Evolutionary conservation across 495 filamentous ascomycete species (phyloP).

Genomic region (Aspergillus campestris): DNA sequence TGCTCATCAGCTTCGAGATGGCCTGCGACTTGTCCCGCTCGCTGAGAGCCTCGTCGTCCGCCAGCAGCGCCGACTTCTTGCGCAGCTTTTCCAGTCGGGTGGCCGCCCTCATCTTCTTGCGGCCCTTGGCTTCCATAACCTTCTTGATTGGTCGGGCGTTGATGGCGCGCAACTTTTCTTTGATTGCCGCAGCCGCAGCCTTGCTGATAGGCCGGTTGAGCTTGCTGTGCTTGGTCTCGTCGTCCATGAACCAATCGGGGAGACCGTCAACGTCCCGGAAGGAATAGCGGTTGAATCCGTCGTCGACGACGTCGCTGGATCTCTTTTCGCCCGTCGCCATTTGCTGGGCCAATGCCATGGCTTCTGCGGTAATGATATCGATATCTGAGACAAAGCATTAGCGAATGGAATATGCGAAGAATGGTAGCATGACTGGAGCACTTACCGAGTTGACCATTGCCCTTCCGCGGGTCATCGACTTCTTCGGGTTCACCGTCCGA

Average conservation of each 20-base stretch:
- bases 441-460: slow-evolving; percentile 63
- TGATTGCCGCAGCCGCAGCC: slow-evolving; percentile 84
- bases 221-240: slow-evolving; percentile 76
- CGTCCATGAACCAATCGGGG: slow-evolving; percentile 96
- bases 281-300: slow-evolving; percentile 84
- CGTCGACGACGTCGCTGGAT: slow-evolving; percentile 70
- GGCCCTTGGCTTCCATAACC: slow-evolving; percentile 87
- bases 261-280: slow-evolving; percentile 90
- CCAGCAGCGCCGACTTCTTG: slow-evolving; percentile 85
- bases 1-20: slow-evolving; percentile 73
- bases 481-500: slow-evolving; percentile 55
- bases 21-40: slow-evolving; percentile 89
- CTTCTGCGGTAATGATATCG: slow-evolving; percentile 97
- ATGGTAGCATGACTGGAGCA: slow-evolving; percentile 1
- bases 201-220: slow-evolving; percentile 81
- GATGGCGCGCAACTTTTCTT: slow-evolving; percentile 85
- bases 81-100: slow-evolving; percentile 84
- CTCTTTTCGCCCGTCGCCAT: slow-evolving; percentile 80
- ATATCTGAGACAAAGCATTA: slow-evolving; percentile 56
- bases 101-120: slow-evolving; percentile 94
- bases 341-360: slow-evolving; percentile 94
- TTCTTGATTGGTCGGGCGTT: slow-evolving; percentile 99
- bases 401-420: background rate
- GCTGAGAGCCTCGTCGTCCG: slow-evolving; percentile 80
- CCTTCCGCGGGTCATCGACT: slow-evolving; percentile 54